Percentiles rank a stretch among this genome's conserved stretches.
Conservation (phyloP, 306 rosid genomes). For the Pyrus communis region DNA sequence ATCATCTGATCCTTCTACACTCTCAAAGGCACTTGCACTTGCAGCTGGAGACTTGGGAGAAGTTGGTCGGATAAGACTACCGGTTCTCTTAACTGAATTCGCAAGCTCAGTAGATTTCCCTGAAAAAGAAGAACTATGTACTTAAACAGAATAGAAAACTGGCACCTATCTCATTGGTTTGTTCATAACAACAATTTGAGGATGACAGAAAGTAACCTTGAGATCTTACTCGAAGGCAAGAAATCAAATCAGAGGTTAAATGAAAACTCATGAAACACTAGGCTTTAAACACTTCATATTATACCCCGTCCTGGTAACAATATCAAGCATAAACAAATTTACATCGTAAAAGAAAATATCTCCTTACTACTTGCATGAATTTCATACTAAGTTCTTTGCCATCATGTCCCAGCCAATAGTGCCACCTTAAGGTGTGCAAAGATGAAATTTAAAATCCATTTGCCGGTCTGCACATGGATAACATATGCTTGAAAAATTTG, state of each 20-base stretch:
- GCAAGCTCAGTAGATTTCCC: conserved; percentile 46
- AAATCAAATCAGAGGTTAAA: not conserved
- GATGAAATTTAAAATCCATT: not conserved
- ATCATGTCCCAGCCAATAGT: not conserved
- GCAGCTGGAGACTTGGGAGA: conserved; percentile 95
- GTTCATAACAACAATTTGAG: not conserved
- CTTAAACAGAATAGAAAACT: not conserved
- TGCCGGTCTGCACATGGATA: not conserved
- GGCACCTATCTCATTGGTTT: not conserved
- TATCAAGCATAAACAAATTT: not conserved
- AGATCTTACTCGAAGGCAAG: not conserved
- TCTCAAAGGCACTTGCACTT: conserved; percentile 89
- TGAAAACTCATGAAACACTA: not conserved
- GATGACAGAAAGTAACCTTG: not conserved
- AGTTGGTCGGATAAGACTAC: conserved; percentile 40
- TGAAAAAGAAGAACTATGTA: conserved; percentile 26
- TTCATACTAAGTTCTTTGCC: not conserved
- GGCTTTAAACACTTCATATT: not conserved
- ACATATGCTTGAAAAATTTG: not conserved
- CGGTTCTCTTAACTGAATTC: conserved; percentile 44
- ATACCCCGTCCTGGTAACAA: not conserved
- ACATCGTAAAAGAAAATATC: not conserved
- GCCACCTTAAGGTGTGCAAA: not conserved
- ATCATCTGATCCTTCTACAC: conserved; percentile 86
- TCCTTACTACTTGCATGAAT: not conserved